A percentile compares a stretch with the other conserved stretches of the same genome.
phyloP scores from a whole-genome alignment of 2,329 filamentous ascomycete species.

The Zasmidium cellare region DNA sequence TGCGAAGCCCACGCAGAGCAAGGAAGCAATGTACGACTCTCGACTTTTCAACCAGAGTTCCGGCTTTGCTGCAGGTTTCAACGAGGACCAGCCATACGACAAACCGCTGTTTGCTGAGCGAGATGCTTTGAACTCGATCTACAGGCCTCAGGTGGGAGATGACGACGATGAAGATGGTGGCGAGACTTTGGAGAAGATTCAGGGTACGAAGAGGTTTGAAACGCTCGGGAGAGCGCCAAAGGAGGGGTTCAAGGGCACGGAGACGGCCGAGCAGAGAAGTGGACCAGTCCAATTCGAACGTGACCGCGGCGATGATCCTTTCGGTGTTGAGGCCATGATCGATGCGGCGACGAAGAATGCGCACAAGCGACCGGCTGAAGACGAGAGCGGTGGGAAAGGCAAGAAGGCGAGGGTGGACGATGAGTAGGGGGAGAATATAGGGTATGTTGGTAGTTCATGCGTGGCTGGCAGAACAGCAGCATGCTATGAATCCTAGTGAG shows the following conservation, averaged over 20 bases:
- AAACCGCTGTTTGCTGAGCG: constrained; percentile 96
- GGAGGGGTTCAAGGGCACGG: constrained; percentile 85
- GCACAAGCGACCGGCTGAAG: constrained; percentile 75
- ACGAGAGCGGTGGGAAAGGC: constrained; percentile 56
- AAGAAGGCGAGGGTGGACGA: constrained; percentile 81
- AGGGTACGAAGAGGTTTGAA: constrained; percentile 83
- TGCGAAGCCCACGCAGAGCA: constrained; percentile 88
- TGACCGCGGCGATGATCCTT: constrained; percentile 73
- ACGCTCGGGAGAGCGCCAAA: constrained; percentile 73
- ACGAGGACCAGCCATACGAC: constrained; percentile 96
- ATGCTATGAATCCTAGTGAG: constrained; percentile 3
- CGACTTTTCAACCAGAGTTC: constrained; percentile 91
- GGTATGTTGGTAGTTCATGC: background rate
- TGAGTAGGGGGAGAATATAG: constrained; percentile 43
- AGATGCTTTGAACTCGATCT: constrained; percentile 92
- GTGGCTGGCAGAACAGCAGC: background rate
- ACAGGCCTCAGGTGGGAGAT: constrained; percentile 72
- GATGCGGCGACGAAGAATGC: constrained; percentile 68
- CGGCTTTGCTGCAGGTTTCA: constrained; percentile 85
- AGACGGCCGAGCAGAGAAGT: constrained; percentile 78
- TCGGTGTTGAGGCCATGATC: constrained; percentile 93
- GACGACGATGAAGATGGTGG: constrained; percentile 76
- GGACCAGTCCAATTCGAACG: constrained; percentile 97
- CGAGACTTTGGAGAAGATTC: constrained; percentile 81
- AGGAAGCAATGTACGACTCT: constrained; percentile 96